Evolutionary conservation across 2,329 filamentous ascomycete genomes (phyloP).

Genomic region (Botrytis hyacinthi): DNA sequence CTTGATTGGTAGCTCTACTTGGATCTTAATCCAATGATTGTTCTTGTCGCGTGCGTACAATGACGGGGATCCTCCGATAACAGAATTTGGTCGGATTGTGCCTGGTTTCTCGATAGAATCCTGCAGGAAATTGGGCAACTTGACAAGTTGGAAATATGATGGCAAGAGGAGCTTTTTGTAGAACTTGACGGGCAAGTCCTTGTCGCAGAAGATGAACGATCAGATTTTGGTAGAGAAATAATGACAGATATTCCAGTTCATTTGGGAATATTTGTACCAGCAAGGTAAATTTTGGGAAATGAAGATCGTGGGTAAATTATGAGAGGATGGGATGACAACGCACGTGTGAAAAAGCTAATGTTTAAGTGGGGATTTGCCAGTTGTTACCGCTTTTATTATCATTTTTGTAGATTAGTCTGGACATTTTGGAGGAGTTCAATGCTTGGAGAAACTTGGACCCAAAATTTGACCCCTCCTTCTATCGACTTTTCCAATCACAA

Average conservation of each 20-base stretch:
- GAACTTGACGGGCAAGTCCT: not conserved
- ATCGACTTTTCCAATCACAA: not conserved
- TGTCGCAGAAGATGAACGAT: slow-evolving; percentile 7
- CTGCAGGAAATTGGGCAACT: slow-evolving; percentile 8
- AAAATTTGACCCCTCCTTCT: slow-evolving; percentile 1
- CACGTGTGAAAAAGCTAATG: slow-evolving; percentile 18
- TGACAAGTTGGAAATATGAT: slow-evolving; percentile 3
- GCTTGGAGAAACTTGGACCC: slow-evolving; percentile 18
- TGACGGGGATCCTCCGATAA: slow-evolving; percentile 24
- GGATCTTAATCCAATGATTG: slow-evolving; percentile 29
- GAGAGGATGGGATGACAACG: slow-evolving; percentile 6
- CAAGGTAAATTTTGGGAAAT: slow-evolving; percentile 12
- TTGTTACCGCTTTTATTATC: not conserved
- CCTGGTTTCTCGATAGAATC: slow-evolving; percentile 13
- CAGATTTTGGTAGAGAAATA: slow-evolving; percentile 3
- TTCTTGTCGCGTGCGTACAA: slow-evolving; percentile 29
- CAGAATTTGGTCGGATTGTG: slow-evolving; percentile 13
- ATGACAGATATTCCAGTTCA: not conserved
- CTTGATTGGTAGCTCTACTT: slow-evolving; percentile 21
- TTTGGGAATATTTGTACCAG: slow-evolving; percentile 3
- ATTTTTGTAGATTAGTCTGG: not conserved
- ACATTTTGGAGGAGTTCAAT: slow-evolving; percentile 10
- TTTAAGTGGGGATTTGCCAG: slow-evolving; percentile 10
- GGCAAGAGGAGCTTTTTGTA: slow-evolving; percentile 4
- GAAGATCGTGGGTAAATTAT: slow-evolving; percentile 14